These are phyloP conservation scores for Beauveria caledonica DNA, from an alignment of 2,329 filamentous ascomycete species.

Conservation along the genomic window DNA sequence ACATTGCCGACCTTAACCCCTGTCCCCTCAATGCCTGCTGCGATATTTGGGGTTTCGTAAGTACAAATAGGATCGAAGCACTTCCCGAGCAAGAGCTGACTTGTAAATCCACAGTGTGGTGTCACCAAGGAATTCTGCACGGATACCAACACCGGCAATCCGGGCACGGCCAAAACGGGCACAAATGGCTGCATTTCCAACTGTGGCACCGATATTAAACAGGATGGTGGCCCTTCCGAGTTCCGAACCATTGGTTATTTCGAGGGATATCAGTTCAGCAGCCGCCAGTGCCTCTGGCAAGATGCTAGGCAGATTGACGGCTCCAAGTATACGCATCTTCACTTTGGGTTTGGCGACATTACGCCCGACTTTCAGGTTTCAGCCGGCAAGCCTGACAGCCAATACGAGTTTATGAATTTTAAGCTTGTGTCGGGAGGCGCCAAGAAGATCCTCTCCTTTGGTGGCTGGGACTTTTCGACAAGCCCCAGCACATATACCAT, in stretches of 20 bases:
- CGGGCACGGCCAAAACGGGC: conserved; percentile 8
- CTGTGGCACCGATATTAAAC: not conserved
- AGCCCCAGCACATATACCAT: conserved; percentile 25
- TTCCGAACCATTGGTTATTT: conserved; percentile 17
- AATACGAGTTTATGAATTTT: too few relatives aligned
- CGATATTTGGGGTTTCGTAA: conserved; percentile 25
- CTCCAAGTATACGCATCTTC: conserved; percentile 15
- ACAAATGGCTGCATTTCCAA: conserved; percentile 12
- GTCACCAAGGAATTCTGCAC: conserved; percentile 30
- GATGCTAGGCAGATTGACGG: conserved; percentile 19
- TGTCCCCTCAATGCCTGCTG: conserved; percentile 24
- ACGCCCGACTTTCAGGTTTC: conserved; percentile 15
- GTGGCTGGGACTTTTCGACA: conserved; percentile 37
- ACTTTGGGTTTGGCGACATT: conserved; percentile 19
- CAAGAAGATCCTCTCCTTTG: conserved; percentile 33
- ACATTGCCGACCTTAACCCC: conserved; percentile 19
- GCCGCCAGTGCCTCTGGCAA: conserved; percentile 14
- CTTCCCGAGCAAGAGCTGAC: too few relatives aligned
- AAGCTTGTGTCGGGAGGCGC: conserved; percentile 8
- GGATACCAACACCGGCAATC: conserved; percentile 7
- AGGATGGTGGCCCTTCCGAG: conserved; percentile 6
- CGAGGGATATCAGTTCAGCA: conserved; percentile 10
- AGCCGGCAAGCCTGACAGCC: too few relatives aligned
- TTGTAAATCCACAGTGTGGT: conserved; percentile 24
- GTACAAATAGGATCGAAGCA: too few relatives aligned